These are phyloP conservation scores for Malus orientalis DNA, from an alignment of 306 rosid genomes.

Conservation along the genomic window DNA sequence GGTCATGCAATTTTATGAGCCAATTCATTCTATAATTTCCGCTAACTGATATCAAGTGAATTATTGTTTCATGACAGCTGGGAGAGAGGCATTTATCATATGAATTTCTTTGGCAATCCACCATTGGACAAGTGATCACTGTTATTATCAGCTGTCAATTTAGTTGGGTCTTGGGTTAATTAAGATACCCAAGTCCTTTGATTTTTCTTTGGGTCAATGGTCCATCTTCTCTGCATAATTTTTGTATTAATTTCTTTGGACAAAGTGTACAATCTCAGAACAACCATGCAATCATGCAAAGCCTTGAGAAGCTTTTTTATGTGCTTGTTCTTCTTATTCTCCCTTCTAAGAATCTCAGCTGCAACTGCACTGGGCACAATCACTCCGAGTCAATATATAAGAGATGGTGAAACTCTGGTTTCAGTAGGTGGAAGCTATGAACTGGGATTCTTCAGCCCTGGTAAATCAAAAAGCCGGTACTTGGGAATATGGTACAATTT, in stretches of 20 bases:
- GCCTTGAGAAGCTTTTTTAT: background rate
- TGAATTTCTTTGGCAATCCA: background rate
- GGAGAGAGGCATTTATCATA: background rate
- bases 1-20: too few species aligned
- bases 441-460: constrained; percentile 16
- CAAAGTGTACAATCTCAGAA: background rate
- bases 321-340: background rate
- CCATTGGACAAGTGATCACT: too few species aligned
- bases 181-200: too few species aligned
- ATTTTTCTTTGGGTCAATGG: too few species aligned
- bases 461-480: background rate
- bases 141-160: too few species aligned
- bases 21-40: too few species aligned
- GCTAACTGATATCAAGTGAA: background rate
- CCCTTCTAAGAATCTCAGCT: background rate
- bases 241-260: too few species aligned
- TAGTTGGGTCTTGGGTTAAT: too few species aligned
- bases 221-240: too few species aligned
- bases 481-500: constrained; percentile 11
- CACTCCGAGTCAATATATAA: background rate
- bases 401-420: background rate
- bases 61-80: background rate
- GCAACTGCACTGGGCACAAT: background rate
- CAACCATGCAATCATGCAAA: background rate
- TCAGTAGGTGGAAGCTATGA: background rate